Percentiles rank a stretch among this genome's conserved stretches.
Conservation (phyloP, 108 stramenopile species). For the Cylindrotheca closterium region DNA sequence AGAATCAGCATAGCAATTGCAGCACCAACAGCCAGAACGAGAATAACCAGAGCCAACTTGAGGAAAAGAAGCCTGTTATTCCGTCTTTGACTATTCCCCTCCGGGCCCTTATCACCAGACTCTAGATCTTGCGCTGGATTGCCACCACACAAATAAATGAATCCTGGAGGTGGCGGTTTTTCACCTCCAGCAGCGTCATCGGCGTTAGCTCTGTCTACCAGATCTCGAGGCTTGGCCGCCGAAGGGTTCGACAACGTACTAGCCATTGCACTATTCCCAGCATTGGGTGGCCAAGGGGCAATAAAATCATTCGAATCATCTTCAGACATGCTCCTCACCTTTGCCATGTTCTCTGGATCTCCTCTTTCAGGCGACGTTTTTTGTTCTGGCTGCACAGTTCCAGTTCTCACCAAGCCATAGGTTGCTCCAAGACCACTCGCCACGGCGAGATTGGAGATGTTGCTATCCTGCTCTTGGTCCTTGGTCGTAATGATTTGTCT, state of each 20-base stretch:
- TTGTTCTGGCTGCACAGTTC: background rate
- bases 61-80: conserved; percentile 1
- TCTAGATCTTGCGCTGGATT: background rate
- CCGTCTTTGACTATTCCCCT: too few relatives aligned
- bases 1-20: conserved; percentile 15
- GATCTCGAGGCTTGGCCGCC: background rate
- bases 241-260: background rate
- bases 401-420: background rate
- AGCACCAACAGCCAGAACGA: conserved; percentile 2
- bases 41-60: background rate
- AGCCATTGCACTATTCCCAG: background rate
- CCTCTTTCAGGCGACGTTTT: too few relatives aligned
- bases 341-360: too few relatives aligned
- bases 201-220: background rate
- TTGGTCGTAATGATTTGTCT: background rate
- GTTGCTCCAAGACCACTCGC: background rate
- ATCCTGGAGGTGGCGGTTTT: background rate
- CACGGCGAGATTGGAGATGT: background rate
- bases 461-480: background rate
- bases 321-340: too few relatives aligned
- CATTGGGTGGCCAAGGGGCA: background rate
- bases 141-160: background rate
- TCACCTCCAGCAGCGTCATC: background rate
- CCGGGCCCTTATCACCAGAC: background rate
- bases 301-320: background rate